Evolutionary conservation across 2,329 filamentous ascomycete species (phyloP), one percentile per base, ranked within the genome.

Genomic region (Colletotrichum plurivorum): DNA sequence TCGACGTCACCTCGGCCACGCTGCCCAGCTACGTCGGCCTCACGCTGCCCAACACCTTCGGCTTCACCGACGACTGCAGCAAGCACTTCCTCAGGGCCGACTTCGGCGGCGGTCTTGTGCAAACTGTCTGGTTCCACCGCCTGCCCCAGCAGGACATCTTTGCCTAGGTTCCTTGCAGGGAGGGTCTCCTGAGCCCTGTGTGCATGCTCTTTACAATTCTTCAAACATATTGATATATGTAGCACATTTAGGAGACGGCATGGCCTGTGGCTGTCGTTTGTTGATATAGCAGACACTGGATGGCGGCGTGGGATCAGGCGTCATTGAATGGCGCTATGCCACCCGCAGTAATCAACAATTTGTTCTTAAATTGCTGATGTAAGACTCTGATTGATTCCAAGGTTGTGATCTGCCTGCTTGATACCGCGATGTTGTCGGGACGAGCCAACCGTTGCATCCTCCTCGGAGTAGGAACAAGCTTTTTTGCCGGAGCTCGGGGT

Each of bases 21-120:
- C 59, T 68, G 3, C 65, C 65, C 16, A 68, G 65, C 52, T 63
- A 57, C 45, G 65, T 68, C n/a, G 59, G 65, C 18, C 22, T 53
- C 1, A 6, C 48, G 39, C 48, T 64, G 18, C 59, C 63, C 45
- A 68, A 58, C 41, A 58, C 46, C 2, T 68, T 59, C 39, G 46
- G 58, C 39, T 58, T 68, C 22, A 39, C 46, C 12, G 46, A 63
- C 1, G 53, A 63, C 1, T 68, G 65, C 46, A 63, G 39, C 31
- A 62, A 62, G 31, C 63, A 67, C 22, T 18, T 63, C 10, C 65
- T 68, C 6, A 36, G 16, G 49, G 15, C 63, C 12, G 58, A 62
- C 43, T 62, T 67, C 45, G 63, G 63, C 6, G 36, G 18, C 20
- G 39, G 18, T 12, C 20, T 54, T 5, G 46, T 43, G 5, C 63